These are phyloP conservation scores for Chrysoporthe cubensis DNA, from an alignment of 2,329 filamentous ascomycete species.

Conservation along the genomic window DNA sequence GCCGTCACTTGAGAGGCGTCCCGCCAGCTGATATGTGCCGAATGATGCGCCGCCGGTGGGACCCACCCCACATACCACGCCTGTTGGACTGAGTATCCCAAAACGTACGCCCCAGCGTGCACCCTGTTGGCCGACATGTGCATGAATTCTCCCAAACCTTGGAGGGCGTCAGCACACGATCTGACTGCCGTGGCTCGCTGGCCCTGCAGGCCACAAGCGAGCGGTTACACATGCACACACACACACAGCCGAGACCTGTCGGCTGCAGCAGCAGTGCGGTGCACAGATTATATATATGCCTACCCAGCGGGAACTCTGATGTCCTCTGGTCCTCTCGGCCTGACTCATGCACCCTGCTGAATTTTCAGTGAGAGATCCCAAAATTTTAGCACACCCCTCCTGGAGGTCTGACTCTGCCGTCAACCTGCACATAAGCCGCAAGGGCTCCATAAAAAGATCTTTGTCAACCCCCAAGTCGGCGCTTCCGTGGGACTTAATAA, in stretches of 20 bases:
- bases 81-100: slow-evolving; percentile 2
- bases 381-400: slow-evolving; percentile 17
- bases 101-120: background rate
- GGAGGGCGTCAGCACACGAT: background rate
- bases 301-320: background rate
- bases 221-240: slow-evolving; percentile 17
- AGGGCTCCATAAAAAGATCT: slow-evolving; percentile 28
- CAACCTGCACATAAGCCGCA: slow-evolving; percentile 24
- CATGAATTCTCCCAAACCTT: background rate
- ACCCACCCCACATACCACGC: slow-evolving; percentile 11
- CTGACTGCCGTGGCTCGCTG: slow-evolving; percentile 11
- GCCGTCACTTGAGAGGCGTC: slow-evolving; percentile 15
- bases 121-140: slow-evolving; percentile 5
- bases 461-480: slow-evolving; percentile 13
- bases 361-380: slow-evolving; percentile 9
- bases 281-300: slow-evolving; percentile 16
- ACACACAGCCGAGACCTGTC: slow-evolving; percentile 12
- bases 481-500: slow-evolving; percentile 14
- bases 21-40: slow-evolving; percentile 4
- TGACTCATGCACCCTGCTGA: slow-evolving; percentile 28
- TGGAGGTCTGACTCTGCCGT: slow-evolving; percentile 13
- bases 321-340: background rate
- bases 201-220: background rate
- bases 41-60: slow-evolving; percentile 7
- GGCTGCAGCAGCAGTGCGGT: background rate